These are phyloP conservation scores for Cucumis hystrix DNA, from an alignment of 306 rosid species.

Conservation along the genomic window DNA sequence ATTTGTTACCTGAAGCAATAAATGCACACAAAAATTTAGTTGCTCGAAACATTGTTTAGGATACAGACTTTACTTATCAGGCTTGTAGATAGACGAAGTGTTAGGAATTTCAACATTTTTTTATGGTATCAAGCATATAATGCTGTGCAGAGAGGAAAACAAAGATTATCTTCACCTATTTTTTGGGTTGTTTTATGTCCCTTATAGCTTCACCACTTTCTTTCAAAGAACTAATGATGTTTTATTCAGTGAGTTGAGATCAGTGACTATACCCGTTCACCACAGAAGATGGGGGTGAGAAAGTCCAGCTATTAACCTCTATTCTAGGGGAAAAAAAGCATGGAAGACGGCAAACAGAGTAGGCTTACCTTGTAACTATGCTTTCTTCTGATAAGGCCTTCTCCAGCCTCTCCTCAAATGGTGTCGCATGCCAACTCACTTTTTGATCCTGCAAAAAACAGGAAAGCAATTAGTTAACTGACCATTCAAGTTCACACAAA, in stretches of 20 bases:
- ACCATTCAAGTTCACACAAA: background rate
- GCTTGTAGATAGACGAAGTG: background rate
- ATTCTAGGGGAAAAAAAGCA: background rate
- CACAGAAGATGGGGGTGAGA: background rate
- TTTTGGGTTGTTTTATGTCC: background rate
- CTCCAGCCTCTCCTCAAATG: conserved; percentile 77
- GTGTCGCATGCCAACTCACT: conserved; percentile 95
- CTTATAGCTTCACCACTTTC: background rate
- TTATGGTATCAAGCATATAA: background rate
- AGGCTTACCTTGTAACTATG: conserved; percentile 23
- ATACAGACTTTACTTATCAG: background rate
- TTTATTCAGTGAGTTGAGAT: background rate
- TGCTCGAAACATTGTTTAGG: background rate
- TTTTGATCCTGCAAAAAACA: conserved; percentile 62
- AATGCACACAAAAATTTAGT: background rate
- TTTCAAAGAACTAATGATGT: background rate
- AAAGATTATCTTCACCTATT: background rate
- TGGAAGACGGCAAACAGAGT: background rate
- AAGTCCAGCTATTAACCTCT: background rate
- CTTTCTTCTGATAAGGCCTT: conserved; percentile 76
- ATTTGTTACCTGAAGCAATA: background rate
- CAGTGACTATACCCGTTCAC: background rate
- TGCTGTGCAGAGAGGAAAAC: background rate
- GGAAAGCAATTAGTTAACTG: background rate
- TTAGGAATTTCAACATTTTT: background rate